Base-by-base conservation (phyloP, 23 red algal genomes). In the Gracilaria gracilis region DNA sequence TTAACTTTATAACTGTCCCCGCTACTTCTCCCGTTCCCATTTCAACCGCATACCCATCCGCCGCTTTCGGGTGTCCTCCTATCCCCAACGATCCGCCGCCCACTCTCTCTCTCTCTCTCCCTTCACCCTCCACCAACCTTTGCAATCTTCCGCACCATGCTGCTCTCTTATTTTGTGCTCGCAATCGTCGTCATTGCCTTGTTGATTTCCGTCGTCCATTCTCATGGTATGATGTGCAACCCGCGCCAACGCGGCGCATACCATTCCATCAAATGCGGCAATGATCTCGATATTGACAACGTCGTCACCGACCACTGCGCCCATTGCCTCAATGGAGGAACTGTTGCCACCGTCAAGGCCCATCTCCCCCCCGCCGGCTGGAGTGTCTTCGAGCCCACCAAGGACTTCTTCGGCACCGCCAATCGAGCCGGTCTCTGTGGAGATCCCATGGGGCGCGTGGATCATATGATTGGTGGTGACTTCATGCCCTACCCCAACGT, bases 281-380 rank as follows among this genome's bases (percentile, higher is more conserved):
- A 35, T 59, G 61, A 84, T 59, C 16, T 84, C 12, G 61, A 64
- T 59, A 1, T 34, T 0, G 25, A 36, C 28, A 20, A 84, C 12
- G 53, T 49, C 29, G 61, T 67, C 81, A 57, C 50, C 59, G 85
- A 89, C 49, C 73, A 67, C 61, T 89, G 85, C 71, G 85, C 85
- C 50, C 85, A 89, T 47, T 89, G 85, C 42, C 85, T 89, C 85
- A 89, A 89, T 71, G 85, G 81, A 33, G 81, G 81, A 38, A 84
- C 81, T 15, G 81, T 84, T 28, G 81, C 81, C 27, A 84, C 81
- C 36, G 81, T 84, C 81, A 84, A 84, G 59, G 58, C 81, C 29
- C 55, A 84, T 59, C 81, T 84, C 35, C 81, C 81, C 4, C 29
- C 81, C 57, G 59, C 35, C 57, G 81, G 81, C 28, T 84, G 81